Evolutionary conservation across 177 flowering plant genomes (phyloP).

Genomic region (Tripterygium wilfordii): DNA sequence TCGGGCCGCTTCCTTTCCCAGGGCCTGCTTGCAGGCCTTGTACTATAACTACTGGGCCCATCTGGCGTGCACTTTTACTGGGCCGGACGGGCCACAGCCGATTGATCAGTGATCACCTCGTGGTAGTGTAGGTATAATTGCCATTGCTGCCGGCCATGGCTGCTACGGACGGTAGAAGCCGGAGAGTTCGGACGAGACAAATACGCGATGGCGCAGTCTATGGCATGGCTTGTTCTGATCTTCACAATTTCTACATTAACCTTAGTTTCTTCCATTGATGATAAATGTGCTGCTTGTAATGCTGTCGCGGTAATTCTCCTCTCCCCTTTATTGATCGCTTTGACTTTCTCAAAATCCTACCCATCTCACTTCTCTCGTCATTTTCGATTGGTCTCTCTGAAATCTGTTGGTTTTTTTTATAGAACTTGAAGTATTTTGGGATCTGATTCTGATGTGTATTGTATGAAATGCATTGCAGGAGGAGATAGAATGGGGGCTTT

Average conservation of each 20-base stretch:
- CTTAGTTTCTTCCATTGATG: conserved; percentile 44
- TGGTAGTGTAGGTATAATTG: not conserved
- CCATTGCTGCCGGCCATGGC: not conserved
- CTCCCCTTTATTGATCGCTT: not conserved
- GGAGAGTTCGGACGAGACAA: not conserved
- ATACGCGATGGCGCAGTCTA: conserved; percentile 13
- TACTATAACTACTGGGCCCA: too few relatives aligned
- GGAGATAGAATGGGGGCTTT: conserved; percentile 74
- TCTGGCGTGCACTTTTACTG: too few relatives aligned
- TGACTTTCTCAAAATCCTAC: conserved; percentile 1
- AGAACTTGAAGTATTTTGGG: too few relatives aligned
- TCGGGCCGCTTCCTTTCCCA: too few relatives aligned
- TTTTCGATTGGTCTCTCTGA: not conserved
- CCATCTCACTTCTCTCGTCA: not conserved
- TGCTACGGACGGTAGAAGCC: not conserved
- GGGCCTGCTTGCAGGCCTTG: too few relatives aligned
- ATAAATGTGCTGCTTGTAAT: conserved; percentile 83
- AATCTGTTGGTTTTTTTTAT: not conserved
- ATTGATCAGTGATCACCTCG: too few relatives aligned
- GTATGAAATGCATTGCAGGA: conserved; percentile 43
- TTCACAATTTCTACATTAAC: conserved; percentile 13
- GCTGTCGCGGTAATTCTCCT: conserved; percentile 67
- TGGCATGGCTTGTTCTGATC: conserved; percentile 15
- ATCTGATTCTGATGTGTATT: conserved; percentile 16
- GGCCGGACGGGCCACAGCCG: too few relatives aligned